These are phyloP conservation scores for Suillus paluster DNA, from an alignment of 768 basidiomycete genomes.

Conservation along the genomic window DNA sequence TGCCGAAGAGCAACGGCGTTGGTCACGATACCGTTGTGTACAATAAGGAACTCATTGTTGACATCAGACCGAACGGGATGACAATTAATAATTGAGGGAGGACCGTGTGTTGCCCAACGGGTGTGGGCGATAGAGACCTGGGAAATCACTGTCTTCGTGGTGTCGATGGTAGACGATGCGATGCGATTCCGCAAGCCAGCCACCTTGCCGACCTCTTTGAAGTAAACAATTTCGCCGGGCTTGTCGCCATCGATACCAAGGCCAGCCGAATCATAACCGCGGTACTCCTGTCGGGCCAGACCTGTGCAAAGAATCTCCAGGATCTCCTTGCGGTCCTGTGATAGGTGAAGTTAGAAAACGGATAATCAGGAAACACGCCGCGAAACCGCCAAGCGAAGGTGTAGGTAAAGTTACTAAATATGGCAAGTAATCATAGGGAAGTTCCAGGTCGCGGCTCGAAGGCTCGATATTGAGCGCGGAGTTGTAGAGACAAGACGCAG, in stretches of 20 bases:
- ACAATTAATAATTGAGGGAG: conserved; percentile 87
- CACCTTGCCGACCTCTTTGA: conserved; percentile 99
- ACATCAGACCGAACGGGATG: conserved; percentile 91
- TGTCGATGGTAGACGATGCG: conserved; percentile 68
- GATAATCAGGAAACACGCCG: conserved; percentile 3
- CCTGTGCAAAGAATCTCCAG: conserved; percentile 91
- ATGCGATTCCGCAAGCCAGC: conserved; percentile 91
- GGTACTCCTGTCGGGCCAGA: conserved; percentile 94
- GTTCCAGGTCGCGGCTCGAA: background rate
- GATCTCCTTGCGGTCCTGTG: conserved; percentile 85
- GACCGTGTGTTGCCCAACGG: conserved; percentile 98
- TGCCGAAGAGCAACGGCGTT: conserved; percentile 87
- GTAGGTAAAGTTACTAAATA: conserved; percentile 22
- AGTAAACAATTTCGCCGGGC: conserved; percentile 73
- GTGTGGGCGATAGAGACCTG: conserved; percentile 99
- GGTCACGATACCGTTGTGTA: conserved; percentile 99
- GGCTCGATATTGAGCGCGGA: background rate
- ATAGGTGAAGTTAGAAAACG: conserved; percentile 11
- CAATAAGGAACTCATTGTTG: conserved; percentile 83
- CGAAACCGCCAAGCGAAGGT: background rate
- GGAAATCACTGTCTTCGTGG: conserved; percentile 74
- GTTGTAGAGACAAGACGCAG: background rate
- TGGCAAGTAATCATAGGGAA: conserved; percentile 12
- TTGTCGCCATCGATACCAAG: conserved; percentile 92
- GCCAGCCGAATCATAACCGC: conserved; percentile 97